Conservation (phyloP, 805 yeast genomes). For the Candida maesae region DNA sequence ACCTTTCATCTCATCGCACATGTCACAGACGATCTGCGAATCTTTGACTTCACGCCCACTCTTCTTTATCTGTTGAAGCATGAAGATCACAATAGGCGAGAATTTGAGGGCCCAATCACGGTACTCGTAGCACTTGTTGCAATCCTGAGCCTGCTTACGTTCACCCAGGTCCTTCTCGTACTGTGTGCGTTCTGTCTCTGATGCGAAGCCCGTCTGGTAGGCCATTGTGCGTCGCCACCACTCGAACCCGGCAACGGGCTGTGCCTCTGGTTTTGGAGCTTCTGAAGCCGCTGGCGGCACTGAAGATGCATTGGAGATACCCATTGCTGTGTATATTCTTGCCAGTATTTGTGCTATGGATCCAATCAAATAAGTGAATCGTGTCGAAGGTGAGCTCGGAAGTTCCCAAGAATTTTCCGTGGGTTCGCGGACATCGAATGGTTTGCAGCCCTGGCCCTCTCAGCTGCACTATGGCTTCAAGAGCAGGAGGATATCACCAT, state of each 20-base stretch:
- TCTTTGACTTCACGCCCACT: slow-evolving; percentile 45
- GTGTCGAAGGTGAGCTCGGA: too few species aligned
- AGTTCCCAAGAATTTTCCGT: too few species aligned
- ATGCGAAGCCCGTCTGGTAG: slow-evolving; percentile 67
- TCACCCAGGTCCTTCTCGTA: slow-evolving; percentile 54
- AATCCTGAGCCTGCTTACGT: slow-evolving; percentile 47
- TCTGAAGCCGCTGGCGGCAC: too few species aligned
- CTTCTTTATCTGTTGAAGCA: slow-evolving; percentile 78
- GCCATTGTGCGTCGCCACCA: slow-evolving; percentile 79
- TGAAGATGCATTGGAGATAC: too few species aligned
- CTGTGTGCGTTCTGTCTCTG: slow-evolving; percentile 45
- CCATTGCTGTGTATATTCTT: background rate
- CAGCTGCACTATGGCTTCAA: too few species aligned
- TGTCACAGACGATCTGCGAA: slow-evolving; percentile 66
- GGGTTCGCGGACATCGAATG: too few species aligned
- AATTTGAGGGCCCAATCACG: slow-evolving; percentile 75
- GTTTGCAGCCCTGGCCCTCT: too few species aligned
- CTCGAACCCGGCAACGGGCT: slow-evolving; percentile 46
- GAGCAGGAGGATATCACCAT: too few species aligned
- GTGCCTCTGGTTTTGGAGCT: background rate
- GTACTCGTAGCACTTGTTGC: slow-evolving; percentile 67
- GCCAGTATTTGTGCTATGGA: too few species aligned
- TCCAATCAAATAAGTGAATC: too few species aligned
- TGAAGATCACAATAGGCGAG: slow-evolving; percentile 82
- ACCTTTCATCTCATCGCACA: slow-evolving; percentile 76